Base-by-base conservation (phyloP, 78 protist genomes). In the Guillardia theta region DNA sequence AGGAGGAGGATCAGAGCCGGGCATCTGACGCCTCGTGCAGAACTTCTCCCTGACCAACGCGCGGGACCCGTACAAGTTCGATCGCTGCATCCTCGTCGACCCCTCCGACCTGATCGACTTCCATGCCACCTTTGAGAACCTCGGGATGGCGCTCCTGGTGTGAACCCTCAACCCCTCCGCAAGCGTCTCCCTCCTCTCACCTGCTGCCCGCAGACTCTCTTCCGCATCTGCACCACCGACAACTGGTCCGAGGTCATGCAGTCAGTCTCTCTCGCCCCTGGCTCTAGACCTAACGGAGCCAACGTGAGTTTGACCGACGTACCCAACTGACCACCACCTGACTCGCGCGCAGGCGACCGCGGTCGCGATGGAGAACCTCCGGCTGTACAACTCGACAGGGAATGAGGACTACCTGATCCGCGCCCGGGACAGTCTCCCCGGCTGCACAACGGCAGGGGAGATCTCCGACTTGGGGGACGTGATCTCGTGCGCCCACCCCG, bases 241-340 rank as follows among this genome's bases (percentile, higher is more conserved):
- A 43, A 43, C 90, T 78, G 90, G 90, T 78, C 90, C 9, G 83
- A 70, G 41, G 36, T 70, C 83, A 70, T 70, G 83, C 46, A 70
- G 21, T 36, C 83, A n/a, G 15, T 70, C n/a, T 15, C 22, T 36
- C 83, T 70, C 45, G 33, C 9, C 10, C 83, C 83, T 3, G 22
- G 22, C 5, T 24, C 2, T 8, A 58, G 70, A 6, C 70, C 70
- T 6, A 0, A 24, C 27, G 70, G 70, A 1, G 70, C 70, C n/a
- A n/a, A n/a, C n/a, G n/a, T n/a, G n/a, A n/a, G n/a, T n/a, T n/a
- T n/a, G n/a, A n/a, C n/a, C n/a, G n/a, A n/a, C n/a, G n/a, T n/a
- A n/a, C n/a, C n/a, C n/a, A n/a, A n/a, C n/a, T n/a, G n/a, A n/a
- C n/a, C n/a, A n/a, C n/a, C n/a, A n/a, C n/a, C n/a, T n/a, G n/a